Evolutionary conservation across 2,329 filamentous ascomycete species (phyloP), one percentile per base, ranked within the genome.

Genomic region (Xenoacremonium recifei): DNA sequence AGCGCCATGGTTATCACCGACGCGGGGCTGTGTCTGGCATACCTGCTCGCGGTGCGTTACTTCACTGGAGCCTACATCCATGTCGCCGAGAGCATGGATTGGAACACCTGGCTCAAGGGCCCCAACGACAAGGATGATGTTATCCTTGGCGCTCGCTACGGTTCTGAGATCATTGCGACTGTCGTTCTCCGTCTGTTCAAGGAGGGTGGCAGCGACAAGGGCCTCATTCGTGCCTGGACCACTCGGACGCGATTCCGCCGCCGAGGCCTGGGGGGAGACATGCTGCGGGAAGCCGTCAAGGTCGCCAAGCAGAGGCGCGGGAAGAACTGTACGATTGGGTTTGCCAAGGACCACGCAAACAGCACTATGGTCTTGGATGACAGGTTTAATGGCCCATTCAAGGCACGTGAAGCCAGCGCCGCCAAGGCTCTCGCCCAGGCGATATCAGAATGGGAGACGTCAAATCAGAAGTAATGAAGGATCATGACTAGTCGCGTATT

Each of bases 161-260:
- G 85, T 10, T 65, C 76, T 5, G 79, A 85, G 38, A 66, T 92
- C 19, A 84, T 93, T 45, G 87, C 81, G 3, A 72, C 84, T 0
- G 61, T 87, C n/a, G 75, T 93, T 1, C 62, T 93, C 42, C 77
- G 79, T 4, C 73, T 87, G 54, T 72, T 31, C 6, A 41, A 42
- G 16, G 36, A 35, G 13, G 39, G 40, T 7, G 25, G 36, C 4
- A 27, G 43, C 18, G 35, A 33, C 52, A 76, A 73, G 44, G 85
- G 82, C 4, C 66, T 86, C 21, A 82, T 96, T 39, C 79, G 86
- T 13, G 89, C 85, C 3, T 95, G 89, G 89, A 91, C 89, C 2
- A 87, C 90, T 1, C 77, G 74, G 61, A 64, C 82, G 37, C 73
- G 76, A 52, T 93, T 89, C 63, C 76, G 89, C 16, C 70, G 76